These are phyloP conservation scores for Xylaria hypoxylon DNA, from an alignment of 2,329 filamentous ascomycete species.

Conservation along the genomic window DNA sequence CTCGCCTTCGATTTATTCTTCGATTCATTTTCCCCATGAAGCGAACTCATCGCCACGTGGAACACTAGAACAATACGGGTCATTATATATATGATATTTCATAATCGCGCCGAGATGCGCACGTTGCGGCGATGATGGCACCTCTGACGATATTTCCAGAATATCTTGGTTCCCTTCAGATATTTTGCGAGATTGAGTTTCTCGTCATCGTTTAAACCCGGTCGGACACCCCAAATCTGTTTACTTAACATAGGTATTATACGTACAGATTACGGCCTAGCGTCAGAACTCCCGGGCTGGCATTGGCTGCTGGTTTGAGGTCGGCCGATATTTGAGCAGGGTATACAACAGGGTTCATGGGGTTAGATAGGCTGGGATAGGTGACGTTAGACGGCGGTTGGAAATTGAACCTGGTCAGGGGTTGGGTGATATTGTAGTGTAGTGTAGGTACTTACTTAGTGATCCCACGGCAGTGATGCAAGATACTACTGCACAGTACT, in stretches of 20 bases:
- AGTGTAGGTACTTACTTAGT: too few species aligned
- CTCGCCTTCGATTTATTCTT: not conserved
- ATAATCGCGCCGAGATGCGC: conserved; percentile 4
- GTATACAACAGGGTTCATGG: conserved; percentile 31
- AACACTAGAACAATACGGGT: not conserved
- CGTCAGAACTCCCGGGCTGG: conserved; percentile 8
- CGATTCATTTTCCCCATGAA: conserved; percentile 11
- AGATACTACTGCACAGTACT: conserved; percentile 1
- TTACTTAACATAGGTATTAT: conserved; percentile 22
- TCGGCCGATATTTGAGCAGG: conserved; percentile 25
- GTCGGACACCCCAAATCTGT: conserved; percentile 17
- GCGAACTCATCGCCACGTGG: conserved; percentile 10
- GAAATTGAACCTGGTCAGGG: conserved; percentile 38
- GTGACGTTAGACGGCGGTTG: conserved; percentile 35
- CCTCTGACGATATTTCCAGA: conserved; percentile 17
- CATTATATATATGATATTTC: not conserved
- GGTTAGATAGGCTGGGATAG: conserved; percentile 30
- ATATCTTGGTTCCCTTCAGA: not conserved
- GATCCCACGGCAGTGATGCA: conserved; percentile 24
- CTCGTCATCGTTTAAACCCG: conserved; percentile 17
- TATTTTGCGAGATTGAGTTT: not conserved
- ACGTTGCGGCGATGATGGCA: conserved; percentile 4
- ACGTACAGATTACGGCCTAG: conserved; percentile 10
- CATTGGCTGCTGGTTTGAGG: conserved; percentile 20
- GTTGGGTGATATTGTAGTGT: conserved; percentile 27